A percentile compares a stretch with the other conserved stretches of the same genome.
These are phyloP conservation scores for Phytopythium vexans DNA, from an alignment of 352 stramenopile species.

Conservation along the genomic window DNA sequence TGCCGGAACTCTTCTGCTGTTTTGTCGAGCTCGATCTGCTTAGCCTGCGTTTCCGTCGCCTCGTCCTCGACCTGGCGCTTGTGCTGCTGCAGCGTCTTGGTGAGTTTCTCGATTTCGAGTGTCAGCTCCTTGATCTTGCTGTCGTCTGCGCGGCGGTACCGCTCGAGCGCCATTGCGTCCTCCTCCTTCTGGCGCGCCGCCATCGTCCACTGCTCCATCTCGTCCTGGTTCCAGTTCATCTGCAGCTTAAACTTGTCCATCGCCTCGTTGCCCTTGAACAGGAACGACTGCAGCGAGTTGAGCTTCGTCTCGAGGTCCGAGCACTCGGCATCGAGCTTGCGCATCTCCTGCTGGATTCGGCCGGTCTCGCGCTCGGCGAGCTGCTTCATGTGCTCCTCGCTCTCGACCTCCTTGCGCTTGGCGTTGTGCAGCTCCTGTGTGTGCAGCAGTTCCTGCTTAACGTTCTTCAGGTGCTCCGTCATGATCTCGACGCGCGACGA, in stretches of 20 bases:
- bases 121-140: constrained; percentile 94
- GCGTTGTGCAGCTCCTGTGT: constrained; percentile 91
- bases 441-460: constrained; percentile 94
- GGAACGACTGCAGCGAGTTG: constrained; percentile 85
- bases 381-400: constrained; percentile 93
- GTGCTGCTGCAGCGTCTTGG: constrained; percentile 77
- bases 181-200: constrained; percentile 96
- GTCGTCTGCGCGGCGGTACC: constrained; percentile 93
- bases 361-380: constrained; percentile 90
- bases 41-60: constrained; percentile 91
- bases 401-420: constrained; percentile 91
- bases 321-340: constrained; percentile 68
- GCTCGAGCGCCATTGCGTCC: constrained; percentile 91
- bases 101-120: constrained; percentile 93
- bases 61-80: constrained; percentile 75
- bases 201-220: constrained; percentile 96
- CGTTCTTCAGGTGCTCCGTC: constrained; percentile 95
- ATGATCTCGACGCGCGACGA: constrained; percentile 92
- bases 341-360: constrained; percentile 71
- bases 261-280: constrained; percentile 92
- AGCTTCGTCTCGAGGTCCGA: constrained; percentile 83
- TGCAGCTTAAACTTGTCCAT: constrained; percentile 96
- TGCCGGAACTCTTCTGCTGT: constrained; percentile 92
- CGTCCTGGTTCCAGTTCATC: constrained; percentile 98
- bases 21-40: constrained; percentile 96